Conservation (phyloP, 257 asterid species). For the Penstemon eatonii region DNA sequence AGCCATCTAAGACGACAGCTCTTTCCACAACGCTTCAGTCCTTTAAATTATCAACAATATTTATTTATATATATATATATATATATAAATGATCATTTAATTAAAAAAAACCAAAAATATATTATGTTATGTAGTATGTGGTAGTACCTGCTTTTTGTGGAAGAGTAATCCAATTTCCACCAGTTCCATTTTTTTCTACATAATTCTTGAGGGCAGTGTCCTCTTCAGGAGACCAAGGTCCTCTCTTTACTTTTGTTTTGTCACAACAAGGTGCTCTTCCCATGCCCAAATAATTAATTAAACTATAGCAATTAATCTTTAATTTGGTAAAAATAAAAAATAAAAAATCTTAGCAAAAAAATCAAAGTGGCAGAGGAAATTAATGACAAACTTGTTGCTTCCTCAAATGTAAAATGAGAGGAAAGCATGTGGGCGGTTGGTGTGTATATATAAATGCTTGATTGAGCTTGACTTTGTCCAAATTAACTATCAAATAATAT, state of each 20-base stretch:
- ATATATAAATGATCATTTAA: no score
- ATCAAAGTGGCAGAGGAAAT: no score
- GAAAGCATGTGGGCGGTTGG: background rate
- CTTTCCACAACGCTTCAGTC: slow-evolving; percentile 74
- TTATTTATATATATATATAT: background rate
- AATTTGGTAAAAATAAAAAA: no score
- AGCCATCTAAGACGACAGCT: slow-evolving; percentile 82
- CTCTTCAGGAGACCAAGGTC: slow-evolving; percentile 83
- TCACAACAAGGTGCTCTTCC: slow-evolving; percentile 92
- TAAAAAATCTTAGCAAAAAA: no score
- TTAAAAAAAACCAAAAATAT: no score
- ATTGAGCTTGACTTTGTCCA: slow-evolving; percentile 52
- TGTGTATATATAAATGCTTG: background rate
- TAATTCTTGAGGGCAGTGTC: slow-evolving; percentile 52
- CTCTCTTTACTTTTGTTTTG: slow-evolving; percentile 67
- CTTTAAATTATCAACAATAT: slow-evolving; percentile 21
- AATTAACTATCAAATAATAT: background rate
- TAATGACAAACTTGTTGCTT: background rate
- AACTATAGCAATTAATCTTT: background rate
- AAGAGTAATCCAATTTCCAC: slow-evolving; percentile 72
- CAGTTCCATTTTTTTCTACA: slow-evolving; percentile 49
- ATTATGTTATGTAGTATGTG: no score
- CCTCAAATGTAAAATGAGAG: background rate
- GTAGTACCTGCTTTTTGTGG: slow-evolving; percentile 72
- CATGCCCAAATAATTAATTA: slow-evolving; percentile 27